Conservation (phyloP, 2,329 filamentous ascomycete genomes). For the Trichoderma gracile region DNA sequence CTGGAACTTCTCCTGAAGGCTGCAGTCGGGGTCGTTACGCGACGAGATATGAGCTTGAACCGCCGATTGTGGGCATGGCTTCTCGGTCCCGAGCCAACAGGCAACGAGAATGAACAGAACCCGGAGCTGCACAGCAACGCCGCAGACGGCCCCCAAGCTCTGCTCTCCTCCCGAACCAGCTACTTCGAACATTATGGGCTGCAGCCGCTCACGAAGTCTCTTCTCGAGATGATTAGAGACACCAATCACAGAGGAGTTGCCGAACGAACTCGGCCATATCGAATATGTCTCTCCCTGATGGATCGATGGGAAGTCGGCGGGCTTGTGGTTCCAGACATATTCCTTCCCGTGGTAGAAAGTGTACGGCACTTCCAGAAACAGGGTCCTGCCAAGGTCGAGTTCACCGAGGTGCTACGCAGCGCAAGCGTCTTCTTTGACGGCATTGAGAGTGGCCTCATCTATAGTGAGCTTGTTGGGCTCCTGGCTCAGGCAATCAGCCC, state of each 20-base stretch:
- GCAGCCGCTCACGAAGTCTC: slow-evolving; percentile 68
- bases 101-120: slow-evolving; percentile 50
- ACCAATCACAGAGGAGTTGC: slow-evolving; percentile 38
- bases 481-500: slow-evolving; percentile 61
- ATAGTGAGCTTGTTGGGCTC: slow-evolving; percentile 74
- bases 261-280: slow-evolving; percentile 80
- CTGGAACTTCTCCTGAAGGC: slow-evolving; percentile 79
- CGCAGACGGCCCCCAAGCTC: slow-evolving; percentile 46
- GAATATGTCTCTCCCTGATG: slow-evolving; percentile 93
- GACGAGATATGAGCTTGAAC: slow-evolving; percentile 96
- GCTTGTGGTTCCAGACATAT: slow-evolving; percentile 82
- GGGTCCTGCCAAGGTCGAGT: slow-evolving; percentile 66
- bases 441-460: slow-evolving; percentile 91
- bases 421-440: slow-evolving; percentile 97
- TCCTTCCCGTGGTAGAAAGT: slow-evolving; percentile 80
- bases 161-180: slow-evolving; percentile 62
- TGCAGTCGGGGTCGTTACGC: slow-evolving; percentile 81
- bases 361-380: slow-evolving; percentile 71
- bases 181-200: slow-evolving; percentile 85
- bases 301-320: slow-evolving; percentile 97
- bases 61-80: slow-evolving; percentile 95
- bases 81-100: slow-evolving; percentile 70
- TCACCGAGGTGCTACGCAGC: slow-evolving; percentile 85
- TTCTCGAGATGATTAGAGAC: slow-evolving; percentile 72
- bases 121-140: slow-evolving; percentile 49